A percentile compares a stretch with the other conserved stretches of the same genome.
Conservation (phyloP, 1,139 yeast genomes). For the Scheffersomyces parashehatae region DNA sequence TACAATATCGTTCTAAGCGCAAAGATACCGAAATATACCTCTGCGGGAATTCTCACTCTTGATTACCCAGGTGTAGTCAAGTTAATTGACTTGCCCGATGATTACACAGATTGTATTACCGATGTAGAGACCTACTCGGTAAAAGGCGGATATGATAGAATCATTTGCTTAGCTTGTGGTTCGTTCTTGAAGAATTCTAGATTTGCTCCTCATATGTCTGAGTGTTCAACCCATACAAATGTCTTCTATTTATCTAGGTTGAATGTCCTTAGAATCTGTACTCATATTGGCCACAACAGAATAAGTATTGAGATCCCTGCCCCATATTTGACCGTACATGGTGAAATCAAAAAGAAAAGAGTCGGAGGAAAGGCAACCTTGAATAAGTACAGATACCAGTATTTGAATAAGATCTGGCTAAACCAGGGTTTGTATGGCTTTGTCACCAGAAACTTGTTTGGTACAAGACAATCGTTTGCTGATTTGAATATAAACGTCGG, state of each 20-base stretch:
- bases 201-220: slow-evolving; percentile 23
- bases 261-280: slow-evolving; percentile 36
- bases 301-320: slow-evolving; percentile 45
- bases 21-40: slow-evolving; percentile 25
- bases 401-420: slow-evolving; percentile 61
- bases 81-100: slow-evolving; percentile 41
- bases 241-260: slow-evolving; percentile 46
- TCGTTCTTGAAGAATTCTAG: slow-evolving; percentile 16
- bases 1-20: slow-evolving; percentile 27
- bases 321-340: slow-evolving; percentile 72
- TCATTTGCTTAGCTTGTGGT: slow-evolving; percentile 38
- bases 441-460: slow-evolving; percentile 35
- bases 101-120: slow-evolving; percentile 30
- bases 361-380: slow-evolving; percentile 59
- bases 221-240: slow-evolving; percentile 32
- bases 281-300: slow-evolving; percentile 31
- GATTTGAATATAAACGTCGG: slow-evolving; percentile 7
- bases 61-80: slow-evolving; percentile 43
- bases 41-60: slow-evolving; percentile 26
- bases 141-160: slow-evolving; percentile 23
- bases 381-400: slow-evolving; percentile 50
- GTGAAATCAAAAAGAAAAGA: slow-evolving; percentile 62
- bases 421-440: slow-evolving; percentile 49
- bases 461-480: slow-evolving; percentile 14
- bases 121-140: slow-evolving; percentile 19